These are phyloP conservation scores for Selenicereus undatus DNA, from an alignment of 148 eudicot species.

Conservation along the genomic window DNA sequence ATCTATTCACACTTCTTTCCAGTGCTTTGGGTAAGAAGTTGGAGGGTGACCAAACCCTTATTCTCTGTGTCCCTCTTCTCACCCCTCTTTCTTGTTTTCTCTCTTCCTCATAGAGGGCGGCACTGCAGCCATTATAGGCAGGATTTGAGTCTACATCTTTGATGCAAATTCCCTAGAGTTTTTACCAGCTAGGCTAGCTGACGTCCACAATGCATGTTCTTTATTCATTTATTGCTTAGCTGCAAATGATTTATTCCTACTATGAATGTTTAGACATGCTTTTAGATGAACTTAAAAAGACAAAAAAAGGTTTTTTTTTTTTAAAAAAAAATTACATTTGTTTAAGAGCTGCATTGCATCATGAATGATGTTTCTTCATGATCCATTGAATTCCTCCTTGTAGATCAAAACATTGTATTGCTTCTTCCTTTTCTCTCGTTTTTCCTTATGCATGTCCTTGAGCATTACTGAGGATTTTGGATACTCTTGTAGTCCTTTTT, in stretches of 20 bases:
- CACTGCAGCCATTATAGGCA: neutral
- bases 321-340: too few species aligned
- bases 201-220: neutral
- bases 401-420: neutral
- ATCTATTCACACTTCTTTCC: constrained; percentile 3
- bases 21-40: neutral
- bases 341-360: neutral
- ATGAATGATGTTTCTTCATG: neutral
- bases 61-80: neutral
- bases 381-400: neutral
- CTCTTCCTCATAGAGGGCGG: neutral
- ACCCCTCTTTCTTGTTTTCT: neutral
- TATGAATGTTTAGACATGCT: neutral
- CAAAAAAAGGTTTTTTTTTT: too few species aligned
- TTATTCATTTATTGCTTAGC: neutral
- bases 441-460: neutral
- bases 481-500: neutral
- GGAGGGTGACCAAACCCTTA: neutral
- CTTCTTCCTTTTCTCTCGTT: neutral
- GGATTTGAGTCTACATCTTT: neutral
- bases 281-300: neutral
- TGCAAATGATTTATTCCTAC: neutral
- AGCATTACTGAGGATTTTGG: neutral
- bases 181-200: neutral
- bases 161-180: neutral